Evolutionary conservation across 768 basidiomycete species (phyloP).

Genomic region (Xerocomus brunneocitrinus): DNA sequence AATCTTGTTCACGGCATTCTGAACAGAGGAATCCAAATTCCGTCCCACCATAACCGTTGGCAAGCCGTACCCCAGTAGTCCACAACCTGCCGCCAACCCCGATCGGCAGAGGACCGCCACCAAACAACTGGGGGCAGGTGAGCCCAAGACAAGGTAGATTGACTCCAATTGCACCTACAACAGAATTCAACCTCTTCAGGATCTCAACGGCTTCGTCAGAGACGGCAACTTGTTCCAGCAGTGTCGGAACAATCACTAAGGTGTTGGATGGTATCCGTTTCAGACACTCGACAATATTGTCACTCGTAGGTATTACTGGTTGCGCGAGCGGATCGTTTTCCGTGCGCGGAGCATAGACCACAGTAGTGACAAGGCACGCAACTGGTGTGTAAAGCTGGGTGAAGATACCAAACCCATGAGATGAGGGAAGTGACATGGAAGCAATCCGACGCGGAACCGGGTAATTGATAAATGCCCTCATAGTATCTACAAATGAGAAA

Average conservation of each 20-base stretch:
- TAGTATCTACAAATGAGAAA: not conserved
- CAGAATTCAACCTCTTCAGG: constrained; percentile 21
- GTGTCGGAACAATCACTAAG: constrained; percentile 35
- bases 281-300: constrained; percentile 37
- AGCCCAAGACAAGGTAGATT: not conserved
- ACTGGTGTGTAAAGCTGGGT: constrained; percentile 19
- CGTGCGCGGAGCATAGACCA: constrained; percentile 28
- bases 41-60: constrained; percentile 35
- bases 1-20: not conserved
- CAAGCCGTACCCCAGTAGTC: constrained; percentile 30
- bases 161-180: constrained; percentile 23
- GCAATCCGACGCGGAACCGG: constrained; percentile 14
- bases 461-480: not conserved
- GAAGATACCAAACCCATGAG: constrained; percentile 23
- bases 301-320: constrained; percentile 37
- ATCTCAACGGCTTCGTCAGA: constrained; percentile 22
- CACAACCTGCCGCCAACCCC: constrained; percentile 32
- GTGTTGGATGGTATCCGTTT: constrained; percentile 25
- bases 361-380: constrained; percentile 9
- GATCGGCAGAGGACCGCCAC: constrained; percentile 36
- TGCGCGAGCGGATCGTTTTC: constrained; percentile 13
- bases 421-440: constrained; percentile 26
- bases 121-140: constrained; percentile 25
- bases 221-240: constrained; percentile 36
- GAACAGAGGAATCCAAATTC: constrained; percentile 19